Conservation (phyloP, 2,329 filamentous ascomycete species). For the Trichoderma pleuroti region DNA sequence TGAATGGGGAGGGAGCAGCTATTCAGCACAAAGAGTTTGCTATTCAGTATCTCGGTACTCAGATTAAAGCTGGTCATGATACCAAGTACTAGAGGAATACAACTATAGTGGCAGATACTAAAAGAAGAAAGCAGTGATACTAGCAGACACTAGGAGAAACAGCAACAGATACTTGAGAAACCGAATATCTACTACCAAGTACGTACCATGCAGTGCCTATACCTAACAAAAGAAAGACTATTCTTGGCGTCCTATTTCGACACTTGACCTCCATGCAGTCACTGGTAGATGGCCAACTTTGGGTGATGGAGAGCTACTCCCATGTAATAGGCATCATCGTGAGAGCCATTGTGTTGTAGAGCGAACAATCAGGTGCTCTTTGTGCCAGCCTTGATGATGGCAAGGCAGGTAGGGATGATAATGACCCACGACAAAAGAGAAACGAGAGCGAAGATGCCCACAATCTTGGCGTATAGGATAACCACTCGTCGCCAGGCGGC, state of each 20-base stretch:
- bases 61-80: background rate
- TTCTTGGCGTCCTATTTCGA: background rate
- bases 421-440: conserved; percentile 44
- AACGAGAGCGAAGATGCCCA: conserved; percentile 50
- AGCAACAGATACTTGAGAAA: background rate
- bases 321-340: background rate
- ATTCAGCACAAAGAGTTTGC: background rate
- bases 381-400: conserved; percentile 31
- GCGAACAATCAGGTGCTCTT: conserved; percentile 1
- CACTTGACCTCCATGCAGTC: background rate
- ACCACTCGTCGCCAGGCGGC: conserved; percentile 69
- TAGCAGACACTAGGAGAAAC: background rate
- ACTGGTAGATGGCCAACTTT: background rate
- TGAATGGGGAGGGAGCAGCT: too few species aligned
- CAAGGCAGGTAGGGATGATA: conserved; percentile 49
- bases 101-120: background rate
- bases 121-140: background rate
- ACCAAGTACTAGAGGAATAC: too few species aligned
- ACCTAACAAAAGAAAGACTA: background rate
- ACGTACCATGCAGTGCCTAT: background rate
- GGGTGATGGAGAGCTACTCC: background rate
- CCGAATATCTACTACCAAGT: background rate
- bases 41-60: background rate
- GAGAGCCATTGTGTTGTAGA: background rate
- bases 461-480: conserved; percentile 71